Evolutionary conservation across 108 stramenopile genomes (phyloP), one percentile per base, ranked within the genome.

Genomic region (Cyclotella atomus): DNA sequence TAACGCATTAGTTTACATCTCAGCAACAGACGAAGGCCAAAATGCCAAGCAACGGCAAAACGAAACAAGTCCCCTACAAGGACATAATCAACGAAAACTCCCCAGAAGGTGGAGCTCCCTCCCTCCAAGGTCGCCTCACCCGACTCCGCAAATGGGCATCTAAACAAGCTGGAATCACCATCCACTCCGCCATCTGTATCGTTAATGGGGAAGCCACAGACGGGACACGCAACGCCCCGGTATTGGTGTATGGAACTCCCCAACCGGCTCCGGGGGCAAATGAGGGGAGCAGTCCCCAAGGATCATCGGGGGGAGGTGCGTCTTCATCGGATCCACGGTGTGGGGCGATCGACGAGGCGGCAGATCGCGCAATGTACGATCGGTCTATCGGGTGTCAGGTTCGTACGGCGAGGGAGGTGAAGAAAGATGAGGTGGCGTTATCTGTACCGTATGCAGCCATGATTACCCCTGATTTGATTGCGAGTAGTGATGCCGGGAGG

Each of bases 181-280:
- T 91, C 35, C 91, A 91, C 67, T 84, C 87, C 10, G 82, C 88
- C 20, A 49, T 95, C 36, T 92, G 94, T 67, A 82, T 92, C 15
- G 94, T 92, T 32, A 95, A 92, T 61, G 89, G 90, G 24, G 94
- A 95, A 73, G 94, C 94, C 32, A 95, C 94, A 10, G 94, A 92
- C 73, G 94, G 94, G 33, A 91, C 91, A 29, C 86, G 85, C 46
- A 95, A 95, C 64, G 94, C 94, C 19, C 94, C 91, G 8, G 82
- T 95, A 16, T 79, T 92, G 52, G 54, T 64, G 28, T 88, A 88
- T 76, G 84, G 71, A 33, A 28, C 76, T 15, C 68, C 65, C 0
- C 36, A 73, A n/a, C 72, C 72, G 5, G 38, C 38, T 41, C 9
- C 12, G 38, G n/a, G n/a, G n/a, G n/a, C n/a, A n/a, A n/a, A n/a